Conservation (phyloP, 208 protist species). For the Crithidia fasciculata region DNA sequence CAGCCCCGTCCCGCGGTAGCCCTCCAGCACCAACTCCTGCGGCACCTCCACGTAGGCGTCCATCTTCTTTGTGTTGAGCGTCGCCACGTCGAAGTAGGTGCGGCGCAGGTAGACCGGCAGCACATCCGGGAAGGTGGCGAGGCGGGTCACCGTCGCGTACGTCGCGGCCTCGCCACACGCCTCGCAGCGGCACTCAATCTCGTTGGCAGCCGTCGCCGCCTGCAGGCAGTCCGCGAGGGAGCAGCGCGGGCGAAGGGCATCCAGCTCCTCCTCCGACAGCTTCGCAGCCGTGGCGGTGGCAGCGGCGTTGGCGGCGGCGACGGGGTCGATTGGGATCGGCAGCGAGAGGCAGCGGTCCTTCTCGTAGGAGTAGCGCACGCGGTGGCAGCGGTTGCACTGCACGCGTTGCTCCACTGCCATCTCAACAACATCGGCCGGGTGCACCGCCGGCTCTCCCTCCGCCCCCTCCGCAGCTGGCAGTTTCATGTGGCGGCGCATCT, state of each 20-base stretch:
- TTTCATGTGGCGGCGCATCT: constrained; percentile 79
- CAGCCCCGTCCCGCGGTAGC: constrained; percentile 61
- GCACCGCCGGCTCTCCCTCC: constrained; percentile 5
- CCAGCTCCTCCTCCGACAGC: constrained; percentile 62
- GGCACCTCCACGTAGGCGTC: constrained; percentile 90
- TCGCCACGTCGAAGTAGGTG: constrained; percentile 80
- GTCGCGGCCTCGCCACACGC: constrained; percentile 49
- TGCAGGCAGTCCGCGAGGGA: constrained; percentile 74
- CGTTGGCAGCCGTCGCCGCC: constrained; percentile 29
- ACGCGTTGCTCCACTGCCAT: constrained; percentile 89
- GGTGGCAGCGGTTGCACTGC: constrained; percentile 81
- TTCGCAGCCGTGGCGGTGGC: constrained; percentile 29
- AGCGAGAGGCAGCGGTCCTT: constrained; percentile 90
- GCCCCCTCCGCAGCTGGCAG: not conserved
- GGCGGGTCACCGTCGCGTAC: constrained; percentile 60
- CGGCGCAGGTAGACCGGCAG: constrained; percentile 80
- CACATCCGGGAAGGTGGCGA: constrained; percentile 89
- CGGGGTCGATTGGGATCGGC: constrained; percentile 81
- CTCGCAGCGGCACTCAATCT: constrained; percentile 78
- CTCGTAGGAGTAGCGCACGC: constrained; percentile 90
- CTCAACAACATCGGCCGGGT: constrained; percentile 71
- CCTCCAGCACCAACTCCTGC: constrained; percentile 61
- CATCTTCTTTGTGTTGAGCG: constrained; percentile 82
- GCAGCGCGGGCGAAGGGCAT: constrained; percentile 54
- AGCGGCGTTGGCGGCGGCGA: constrained; percentile 34